Percentiles rank a stretch among this genome's conserved stretches.
These are phyloP conservation scores for Trichoderma semiorbis DNA, from an alignment of 2,329 filamentous ascomycete species.

Conservation along the genomic window DNA sequence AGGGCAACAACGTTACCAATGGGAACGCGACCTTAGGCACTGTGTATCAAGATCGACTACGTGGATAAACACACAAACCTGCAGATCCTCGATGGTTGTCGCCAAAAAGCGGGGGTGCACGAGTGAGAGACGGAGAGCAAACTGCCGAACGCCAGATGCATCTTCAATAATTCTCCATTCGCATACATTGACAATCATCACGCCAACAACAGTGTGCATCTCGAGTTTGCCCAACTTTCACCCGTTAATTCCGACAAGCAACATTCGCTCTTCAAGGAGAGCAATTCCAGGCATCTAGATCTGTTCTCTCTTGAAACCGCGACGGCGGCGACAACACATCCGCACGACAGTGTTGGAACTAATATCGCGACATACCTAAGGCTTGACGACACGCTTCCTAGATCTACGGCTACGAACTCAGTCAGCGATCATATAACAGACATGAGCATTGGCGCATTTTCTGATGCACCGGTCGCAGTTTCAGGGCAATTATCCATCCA, in stretches of 20 bases:
- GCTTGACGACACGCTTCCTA: neutral
- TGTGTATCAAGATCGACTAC: neutral
- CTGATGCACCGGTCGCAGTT: neutral
- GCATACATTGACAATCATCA: neutral
- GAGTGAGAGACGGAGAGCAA: neutral
- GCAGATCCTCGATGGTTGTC: neutral
- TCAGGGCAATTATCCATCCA: neutral
- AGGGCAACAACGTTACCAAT: neutral
- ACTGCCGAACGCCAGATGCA: neutral
- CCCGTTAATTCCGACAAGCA: neutral
- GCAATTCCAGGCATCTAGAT: neutral
- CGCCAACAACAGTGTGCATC: neutral
- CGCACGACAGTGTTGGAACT: neutral
- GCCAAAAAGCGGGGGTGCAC: no score
- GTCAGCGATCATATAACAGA: neutral
- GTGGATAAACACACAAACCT: neutral
- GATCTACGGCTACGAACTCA: neutral
- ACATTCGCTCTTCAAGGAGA: neutral
- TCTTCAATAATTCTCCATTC: neutral
- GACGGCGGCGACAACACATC: neutral
- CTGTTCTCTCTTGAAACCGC: neutral
- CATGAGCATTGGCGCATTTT: neutral
- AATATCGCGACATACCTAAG: neutral
- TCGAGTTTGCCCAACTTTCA: neutral
- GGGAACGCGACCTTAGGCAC: neutral